These are phyloP conservation scores for Ascochyta fabae DNA, from an alignment of 2,329 filamentous ascomycete species.

Conservation along the genomic window DNA sequence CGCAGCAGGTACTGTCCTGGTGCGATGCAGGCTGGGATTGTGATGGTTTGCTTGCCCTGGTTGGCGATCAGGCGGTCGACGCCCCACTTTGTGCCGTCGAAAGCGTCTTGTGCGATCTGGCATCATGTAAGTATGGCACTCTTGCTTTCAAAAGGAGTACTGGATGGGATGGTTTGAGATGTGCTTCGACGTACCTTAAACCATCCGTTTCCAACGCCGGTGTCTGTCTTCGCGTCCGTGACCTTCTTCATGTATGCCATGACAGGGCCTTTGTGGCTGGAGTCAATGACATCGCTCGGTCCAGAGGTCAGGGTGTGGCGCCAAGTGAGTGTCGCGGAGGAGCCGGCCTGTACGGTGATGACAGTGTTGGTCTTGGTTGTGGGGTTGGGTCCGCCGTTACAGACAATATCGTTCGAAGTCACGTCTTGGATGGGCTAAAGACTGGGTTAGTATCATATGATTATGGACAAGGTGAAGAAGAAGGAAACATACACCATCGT, in stretches of 20 bases:
- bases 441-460: slow-evolving; percentile 21
- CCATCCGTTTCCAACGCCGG: slow-evolving; percentile 35
- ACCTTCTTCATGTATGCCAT: slow-evolving; percentile 66
- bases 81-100: slow-evolving; percentile 45
- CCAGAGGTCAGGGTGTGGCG: slow-evolving; percentile 61
- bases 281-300: slow-evolving; percentile 61
- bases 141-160: not conserved
- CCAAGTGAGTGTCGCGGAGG: slow-evolving; percentile 62
- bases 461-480: not conserved
- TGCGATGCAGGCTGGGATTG: slow-evolving; percentile 46
- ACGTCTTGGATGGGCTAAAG: slow-evolving; percentile 61
- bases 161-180: not conserved
- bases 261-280: slow-evolving; percentile 63
- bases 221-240: slow-evolving; percentile 51
- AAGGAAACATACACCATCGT: slow-evolving; percentile 37
- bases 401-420: slow-evolving; percentile 60
- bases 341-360: slow-evolving; percentile 54
- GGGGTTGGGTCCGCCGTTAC: slow-evolving; percentile 65
- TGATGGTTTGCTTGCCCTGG: slow-evolving; percentile 52
- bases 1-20: slow-evolving; percentile 52
- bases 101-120: slow-evolving; percentile 49
- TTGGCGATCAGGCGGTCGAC: slow-evolving; percentile 48
- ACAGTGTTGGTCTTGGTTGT: slow-evolving; percentile 39
- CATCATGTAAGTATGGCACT: slow-evolving; percentile 25
- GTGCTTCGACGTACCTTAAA: slow-evolving; percentile 22